Conservation (phyloP, 139 green algal species). For the Chlamydomonas sphaeroides region DNA sequence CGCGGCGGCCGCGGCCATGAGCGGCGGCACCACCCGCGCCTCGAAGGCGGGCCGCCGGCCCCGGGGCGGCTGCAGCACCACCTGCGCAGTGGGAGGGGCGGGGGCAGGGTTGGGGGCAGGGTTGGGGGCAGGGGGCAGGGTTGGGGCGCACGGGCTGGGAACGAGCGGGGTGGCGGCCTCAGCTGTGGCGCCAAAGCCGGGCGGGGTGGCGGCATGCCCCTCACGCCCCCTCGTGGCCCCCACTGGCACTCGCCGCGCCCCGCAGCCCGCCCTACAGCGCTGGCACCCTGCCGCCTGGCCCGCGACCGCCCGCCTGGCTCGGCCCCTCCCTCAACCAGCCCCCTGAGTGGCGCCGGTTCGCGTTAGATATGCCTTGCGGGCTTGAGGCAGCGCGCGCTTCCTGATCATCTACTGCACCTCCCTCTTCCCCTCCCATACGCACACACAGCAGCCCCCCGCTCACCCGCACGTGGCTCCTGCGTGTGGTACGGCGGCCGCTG, state of each 20-base stretch:
- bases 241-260: too few relatives aligned
- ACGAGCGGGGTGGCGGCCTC: too few relatives aligned
- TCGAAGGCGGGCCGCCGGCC: neutral
- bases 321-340: neutral
- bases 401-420: too few relatives aligned
- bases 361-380: neutral
- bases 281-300: too few relatives aligned
- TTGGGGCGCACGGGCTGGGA: too few relatives aligned
- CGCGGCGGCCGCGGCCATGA: neutral
- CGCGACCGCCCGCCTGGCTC: too few relatives aligned
- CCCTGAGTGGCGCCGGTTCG: too few relatives aligned
- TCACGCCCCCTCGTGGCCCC: too few relatives aligned
- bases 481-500: neutral
- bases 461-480: conserved; percentile 28
- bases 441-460: neutral
- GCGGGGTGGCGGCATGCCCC: neutral
- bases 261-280: too few relatives aligned
- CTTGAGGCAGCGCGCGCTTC: neutral
- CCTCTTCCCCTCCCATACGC: neutral
- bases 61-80: neutral
- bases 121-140: neutral
- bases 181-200: neutral
- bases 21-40: neutral
- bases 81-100: neutral
- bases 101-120: neutral